Evolutionary conservation across 2,329 filamentous ascomycete genomes (phyloP).

Genomic region (Chaetomiaceae sp.): DNA sequence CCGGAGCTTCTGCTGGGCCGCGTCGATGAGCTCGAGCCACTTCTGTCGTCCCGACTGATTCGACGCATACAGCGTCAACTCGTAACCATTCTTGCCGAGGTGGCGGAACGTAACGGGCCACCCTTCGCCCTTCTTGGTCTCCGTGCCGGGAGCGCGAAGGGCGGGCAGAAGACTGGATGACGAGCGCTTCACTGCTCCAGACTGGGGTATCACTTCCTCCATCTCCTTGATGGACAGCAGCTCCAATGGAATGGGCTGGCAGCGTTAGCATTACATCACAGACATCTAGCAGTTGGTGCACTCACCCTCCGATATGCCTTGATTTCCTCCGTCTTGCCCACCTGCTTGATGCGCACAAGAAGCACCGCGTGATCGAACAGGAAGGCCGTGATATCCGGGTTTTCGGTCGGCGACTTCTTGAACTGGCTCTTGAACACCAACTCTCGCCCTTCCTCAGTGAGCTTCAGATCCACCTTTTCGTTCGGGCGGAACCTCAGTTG

Average conservation of each 20-base stretch:
- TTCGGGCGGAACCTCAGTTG: constrained; percentile 87
- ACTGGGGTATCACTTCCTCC: constrained; percentile 85
- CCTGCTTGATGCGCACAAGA: constrained; percentile 83
- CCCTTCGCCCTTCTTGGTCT: constrained; percentile 64
- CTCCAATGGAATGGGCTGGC: constrained; percentile 83
- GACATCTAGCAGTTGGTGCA: not conserved
- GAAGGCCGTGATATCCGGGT: constrained; percentile 86
- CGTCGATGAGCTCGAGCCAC: constrained; percentile 94
- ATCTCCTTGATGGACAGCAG: constrained; percentile 91
- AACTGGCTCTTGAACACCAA: constrained; percentile 90
- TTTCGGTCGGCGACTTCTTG: constrained; percentile 88
- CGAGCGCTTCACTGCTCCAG: constrained; percentile 76
- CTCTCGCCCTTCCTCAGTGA: constrained; percentile 90
- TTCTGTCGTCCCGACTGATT: constrained; percentile 86
- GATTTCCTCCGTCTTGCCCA: constrained; percentile 89
- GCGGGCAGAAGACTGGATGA: constrained; percentile 76
- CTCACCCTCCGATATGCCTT: constrained; percentile 79
- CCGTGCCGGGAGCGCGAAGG: constrained; percentile 43
- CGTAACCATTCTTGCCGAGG: constrained; percentile 92
- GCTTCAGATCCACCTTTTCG: constrained; percentile 87
- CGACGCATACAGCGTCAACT: constrained; percentile 80
- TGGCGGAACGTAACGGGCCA: constrained; percentile 96
- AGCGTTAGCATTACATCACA: constrained; percentile 15
- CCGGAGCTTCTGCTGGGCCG: constrained; percentile 80
- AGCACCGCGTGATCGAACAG: constrained; percentile 95